phyloP scores from a whole-genome alignment of 805 yeast genomes.

The Saccharomyces eubayanus region DNA sequence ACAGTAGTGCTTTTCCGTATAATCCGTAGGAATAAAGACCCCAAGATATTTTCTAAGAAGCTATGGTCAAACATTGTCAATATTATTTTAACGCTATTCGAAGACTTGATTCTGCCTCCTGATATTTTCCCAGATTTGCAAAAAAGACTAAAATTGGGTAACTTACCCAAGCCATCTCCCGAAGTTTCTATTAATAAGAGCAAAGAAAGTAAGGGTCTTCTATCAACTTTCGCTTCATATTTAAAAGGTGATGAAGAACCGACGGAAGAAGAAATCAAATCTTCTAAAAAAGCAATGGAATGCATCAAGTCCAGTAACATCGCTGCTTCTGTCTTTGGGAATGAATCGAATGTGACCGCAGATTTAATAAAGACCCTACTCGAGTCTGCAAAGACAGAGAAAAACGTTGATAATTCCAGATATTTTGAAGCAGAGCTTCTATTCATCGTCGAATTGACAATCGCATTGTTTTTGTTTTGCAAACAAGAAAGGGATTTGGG shows the following conservation, averaged over 20 bases:
- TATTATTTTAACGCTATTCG: conserved; percentile 56
- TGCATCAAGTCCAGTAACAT: conserved; percentile 69
- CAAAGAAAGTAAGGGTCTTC: conserved; percentile 66
- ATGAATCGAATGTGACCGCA: conserved; percentile 30
- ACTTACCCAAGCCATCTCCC: conserved; percentile 56
- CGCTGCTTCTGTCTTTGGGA: conserved; percentile 44
- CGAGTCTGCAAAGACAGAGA: conserved; percentile 30
- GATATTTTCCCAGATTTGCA: conserved; percentile 60
- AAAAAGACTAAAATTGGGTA: conserved; percentile 41
- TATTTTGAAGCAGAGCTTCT: conserved; percentile 40
- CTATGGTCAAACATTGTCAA: conserved; percentile 57
- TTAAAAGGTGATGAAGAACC: conserved; percentile 95
- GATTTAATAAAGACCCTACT: conserved; percentile 30
- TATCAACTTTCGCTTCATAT: conserved; percentile 86
- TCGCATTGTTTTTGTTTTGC: conserved; percentile 24
- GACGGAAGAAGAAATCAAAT: conserved; percentile 82
- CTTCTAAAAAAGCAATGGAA: conserved; percentile 73
- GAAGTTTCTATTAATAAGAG: conserved; percentile 55
- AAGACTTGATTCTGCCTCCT: conserved; percentile 64
- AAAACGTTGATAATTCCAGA: conserved; percentile 27
- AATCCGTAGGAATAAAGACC: conserved; percentile 47
- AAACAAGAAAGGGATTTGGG: conserved; percentile 29
- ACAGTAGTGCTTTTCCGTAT: conserved; percentile 79
- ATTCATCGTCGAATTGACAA: conserved; percentile 39
- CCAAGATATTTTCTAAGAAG: conserved; percentile 30